Conservation (phyloP, 225 moss, liverwort and hornwort genomes). For the Antitrichia curtipendula region DNA sequence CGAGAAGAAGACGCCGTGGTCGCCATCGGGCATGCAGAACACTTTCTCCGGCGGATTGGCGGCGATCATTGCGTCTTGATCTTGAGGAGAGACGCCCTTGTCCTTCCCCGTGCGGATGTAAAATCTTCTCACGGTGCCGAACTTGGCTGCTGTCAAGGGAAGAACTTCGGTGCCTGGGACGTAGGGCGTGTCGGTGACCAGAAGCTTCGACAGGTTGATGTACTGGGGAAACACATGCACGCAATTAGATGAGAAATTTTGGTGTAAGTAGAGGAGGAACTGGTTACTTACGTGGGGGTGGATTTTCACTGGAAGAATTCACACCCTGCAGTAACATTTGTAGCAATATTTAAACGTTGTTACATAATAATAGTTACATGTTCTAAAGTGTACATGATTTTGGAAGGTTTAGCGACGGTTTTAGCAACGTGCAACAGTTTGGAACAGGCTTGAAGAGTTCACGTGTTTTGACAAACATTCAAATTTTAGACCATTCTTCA, state of each 20-base stretch:
- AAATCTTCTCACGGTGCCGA: slow-evolving; percentile 33
- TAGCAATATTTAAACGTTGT: not conserved
- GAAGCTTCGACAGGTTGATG: slow-evolving; percentile 11
- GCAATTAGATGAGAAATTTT: not conserved
- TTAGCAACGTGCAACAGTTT: not conserved
- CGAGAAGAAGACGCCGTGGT: slow-evolving; percentile 57
- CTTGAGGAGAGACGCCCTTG: slow-evolving; percentile 8
- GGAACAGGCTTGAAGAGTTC: not conserved
- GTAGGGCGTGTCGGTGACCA: slow-evolving; percentile 33
- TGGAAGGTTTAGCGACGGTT: not conserved
- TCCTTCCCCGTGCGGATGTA: slow-evolving; percentile 50
- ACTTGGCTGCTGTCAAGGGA: slow-evolving; percentile 21
- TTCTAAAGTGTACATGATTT: not conserved
- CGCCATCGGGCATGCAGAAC: slow-evolving; percentile 15
- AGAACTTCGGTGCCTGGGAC: slow-evolving; percentile 12
- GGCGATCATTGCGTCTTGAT: slow-evolving; percentile 46
- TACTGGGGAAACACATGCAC: slow-evolving; percentile 5
- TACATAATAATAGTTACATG: not conserved
- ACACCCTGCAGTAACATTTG: too few relatives aligned
- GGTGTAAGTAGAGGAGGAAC: too few relatives aligned
- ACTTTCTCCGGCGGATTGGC: slow-evolving; percentile 43
- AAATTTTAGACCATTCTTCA: not conserved
- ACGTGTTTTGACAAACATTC: not conserved
- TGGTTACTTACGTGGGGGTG: not conserved
- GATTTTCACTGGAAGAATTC: not conserved